These are phyloP conservation scores for Emmonsiellopsis sp. DNA, from an alignment of 2,329 filamentous ascomycete species.

Conservation along the genomic window DNA sequence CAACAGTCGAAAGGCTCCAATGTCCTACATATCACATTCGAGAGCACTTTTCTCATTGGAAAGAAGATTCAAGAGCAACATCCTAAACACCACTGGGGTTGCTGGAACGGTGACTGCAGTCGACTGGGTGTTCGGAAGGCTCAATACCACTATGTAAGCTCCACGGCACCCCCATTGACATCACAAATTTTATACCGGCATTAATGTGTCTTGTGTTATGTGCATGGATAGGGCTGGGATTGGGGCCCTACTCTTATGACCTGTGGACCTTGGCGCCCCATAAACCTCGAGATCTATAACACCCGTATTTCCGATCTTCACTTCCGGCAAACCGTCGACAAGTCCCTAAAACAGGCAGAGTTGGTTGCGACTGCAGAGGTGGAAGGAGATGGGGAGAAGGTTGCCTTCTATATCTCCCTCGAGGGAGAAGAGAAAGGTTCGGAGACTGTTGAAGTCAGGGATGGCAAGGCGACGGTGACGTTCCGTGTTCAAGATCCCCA, in stretches of 20 bases:
- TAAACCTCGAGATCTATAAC: constrained; percentile 44
- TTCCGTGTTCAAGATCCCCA: constrained; percentile 10
- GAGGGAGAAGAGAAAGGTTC: constrained; percentile 50
- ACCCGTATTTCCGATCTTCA: constrained; percentile 11
- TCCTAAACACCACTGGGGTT: constrained; percentile 39
- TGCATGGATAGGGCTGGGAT: constrained; percentile 55
- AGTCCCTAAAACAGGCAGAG: constrained; percentile 13
- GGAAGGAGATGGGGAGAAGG: constrained; percentile 49
- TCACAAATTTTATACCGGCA: constrained; percentile 49
- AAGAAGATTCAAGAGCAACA: constrained; percentile 42
- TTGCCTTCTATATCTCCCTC: constrained; percentile 49
- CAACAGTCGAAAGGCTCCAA: constrained; percentile 26
- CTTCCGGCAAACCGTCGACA: constrained; percentile 7
- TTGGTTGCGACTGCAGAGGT: constrained; percentile 37
- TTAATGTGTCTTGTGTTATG: constrained; percentile 55
- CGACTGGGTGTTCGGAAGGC: constrained; percentile 43
- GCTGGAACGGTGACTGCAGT: constrained; percentile 45
- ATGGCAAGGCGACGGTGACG: constrained; percentile 6
- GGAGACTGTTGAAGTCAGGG: constrained; percentile 51
- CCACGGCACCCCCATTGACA: constrained; percentile 43
- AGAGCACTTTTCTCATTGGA: constrained; percentile 46
- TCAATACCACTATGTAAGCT: constrained; percentile 44
- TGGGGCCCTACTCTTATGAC: constrained; percentile 54
- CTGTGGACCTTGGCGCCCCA: constrained; percentile 54
- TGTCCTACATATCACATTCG: constrained; percentile 46